Evolutionary conservation across 192 early-diverging fungal genomes (phyloP).

Genomic region (Glomus cerebriforme): DNA sequence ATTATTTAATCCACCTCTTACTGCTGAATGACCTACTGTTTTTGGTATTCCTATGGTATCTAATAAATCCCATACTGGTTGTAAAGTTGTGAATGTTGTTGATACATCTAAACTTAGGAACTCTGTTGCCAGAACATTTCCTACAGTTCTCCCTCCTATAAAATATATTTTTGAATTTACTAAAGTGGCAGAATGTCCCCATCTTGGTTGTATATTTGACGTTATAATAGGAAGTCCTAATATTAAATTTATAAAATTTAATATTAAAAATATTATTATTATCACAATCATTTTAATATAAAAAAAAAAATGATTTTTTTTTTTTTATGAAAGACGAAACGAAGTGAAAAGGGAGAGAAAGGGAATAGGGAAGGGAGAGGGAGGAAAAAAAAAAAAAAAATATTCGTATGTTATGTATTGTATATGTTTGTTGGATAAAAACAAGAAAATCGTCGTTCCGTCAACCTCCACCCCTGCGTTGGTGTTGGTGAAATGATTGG

Average conservation of each 20-base stretch:
- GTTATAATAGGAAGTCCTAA: not conserved
- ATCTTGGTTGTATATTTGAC: not conserved
- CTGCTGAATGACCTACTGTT: constrained; percentile 5
- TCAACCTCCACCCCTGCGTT: too few relatives aligned
- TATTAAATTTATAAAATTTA: not conserved
- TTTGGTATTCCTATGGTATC: constrained; percentile 14
- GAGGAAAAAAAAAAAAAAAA: too few relatives aligned
- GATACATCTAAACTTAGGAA: not conserved
- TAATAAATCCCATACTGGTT: not conserved
- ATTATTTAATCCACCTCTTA: constrained; percentile 21
- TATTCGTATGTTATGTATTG: too few relatives aligned
- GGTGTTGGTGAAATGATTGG: too few relatives aligned
- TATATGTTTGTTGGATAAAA: too few relatives aligned
- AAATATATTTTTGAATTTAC: constrained; percentile 15
- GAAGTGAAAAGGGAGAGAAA: too few relatives aligned
- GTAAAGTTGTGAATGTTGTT: not conserved
- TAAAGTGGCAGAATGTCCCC: constrained; percentile 9
- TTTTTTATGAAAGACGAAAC: too few relatives aligned
- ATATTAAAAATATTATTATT: not conserved
- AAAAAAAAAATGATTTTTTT: too few relatives aligned
- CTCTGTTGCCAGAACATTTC: not conserved
- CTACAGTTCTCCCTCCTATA: constrained; percentile 1
- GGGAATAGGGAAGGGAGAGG: too few relatives aligned
- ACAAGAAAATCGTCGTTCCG: too few relatives aligned
- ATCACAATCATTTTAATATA: not conserved